Evolutionary conservation across 805 yeast genomes (phyloP).

Genomic region (Dipodascus albidus): DNA sequence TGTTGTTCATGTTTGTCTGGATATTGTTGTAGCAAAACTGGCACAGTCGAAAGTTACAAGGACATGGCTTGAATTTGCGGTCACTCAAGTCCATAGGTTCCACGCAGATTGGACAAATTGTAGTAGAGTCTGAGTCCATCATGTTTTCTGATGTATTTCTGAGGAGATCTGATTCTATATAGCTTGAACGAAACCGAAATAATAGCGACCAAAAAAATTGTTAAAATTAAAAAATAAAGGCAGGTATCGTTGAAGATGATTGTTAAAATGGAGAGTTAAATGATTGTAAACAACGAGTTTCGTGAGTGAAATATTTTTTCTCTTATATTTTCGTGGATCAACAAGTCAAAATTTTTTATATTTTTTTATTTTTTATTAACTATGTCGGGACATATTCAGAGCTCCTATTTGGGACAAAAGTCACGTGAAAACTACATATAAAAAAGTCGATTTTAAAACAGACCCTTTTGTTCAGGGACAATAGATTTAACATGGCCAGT

Average conservation of each 20-base stretch:
- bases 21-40: not conserved
- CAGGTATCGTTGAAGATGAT: not conserved
- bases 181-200: too few species aligned
- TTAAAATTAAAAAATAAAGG: too few species aligned
- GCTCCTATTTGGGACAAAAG: not conserved
- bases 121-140: not conserved
- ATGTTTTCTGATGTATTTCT: too few species aligned
- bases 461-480: constrained; percentile 48
- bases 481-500: constrained; percentile 57
- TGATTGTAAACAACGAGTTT: not conserved
- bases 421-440: not conserved
- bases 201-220: too few species aligned
- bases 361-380: too few species aligned
- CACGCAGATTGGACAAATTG: not conserved
- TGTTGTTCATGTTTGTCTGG: not conserved
- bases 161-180: too few species aligned
- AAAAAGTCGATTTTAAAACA: too few species aligned
- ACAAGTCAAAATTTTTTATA: too few species aligned
- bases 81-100: not conserved
- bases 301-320: not conserved
- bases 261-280: too few species aligned
- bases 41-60: not conserved
- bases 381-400: not conserved
- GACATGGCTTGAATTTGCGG: not conserved
- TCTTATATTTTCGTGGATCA: not conserved